Evolutionary conservation across 2,329 filamentous ascomycete species (phyloP), one percentile per base, ranked within the genome.

Genomic region (Aspergillus neotritici): DNA sequence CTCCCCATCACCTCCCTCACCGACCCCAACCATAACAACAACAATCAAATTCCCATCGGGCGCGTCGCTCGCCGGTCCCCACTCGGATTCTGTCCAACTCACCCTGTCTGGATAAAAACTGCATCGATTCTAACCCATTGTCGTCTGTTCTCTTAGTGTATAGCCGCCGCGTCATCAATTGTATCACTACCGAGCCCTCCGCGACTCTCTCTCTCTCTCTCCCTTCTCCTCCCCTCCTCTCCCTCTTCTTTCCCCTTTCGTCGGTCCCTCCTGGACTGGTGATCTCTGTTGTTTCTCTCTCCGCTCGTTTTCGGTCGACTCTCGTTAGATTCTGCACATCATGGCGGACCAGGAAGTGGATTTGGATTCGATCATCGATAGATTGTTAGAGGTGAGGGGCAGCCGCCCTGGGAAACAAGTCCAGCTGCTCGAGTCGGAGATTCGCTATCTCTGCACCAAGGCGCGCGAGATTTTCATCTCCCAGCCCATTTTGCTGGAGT

Each of bases 381-480:
- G 93, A 72, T 82, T 98, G 65, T 79, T 97, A 66, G 93, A 98
- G 75, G 93, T 97, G 67, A 86, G 93, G 73, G 93, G 91, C 68
- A 96, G 90, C 79, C 84, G 93, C 65, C 93, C 93, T 46, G 93
- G 93, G 62, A 98, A 98, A 78, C 93, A 97, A 74, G 93, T 98
- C 43, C 91, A 97, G 75, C 81, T 98, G 57, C 78, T 95, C 55
- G 93, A 98, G 72, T 83, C 87, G 49, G 93, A 97, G 75, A 98
- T 98, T 60, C 86, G 91, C 66, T 95, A 83, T 72, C 82, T 98
- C 55, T 98, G 93, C 81, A 96, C 91, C 68, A 97, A 97, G 77
- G 90, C 91, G 52, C 86, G 93, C 56, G 93, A 98, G 77, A 97
- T 98, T 63, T 97, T 98, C 78, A 97, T 98, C 71, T 96, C 90